Evolutionary conservation across 2,329 filamentous ascomycete species (phyloP), one percentile per base, ranked within the genome.

Genomic region (Aspergillaceae sp.): DNA sequence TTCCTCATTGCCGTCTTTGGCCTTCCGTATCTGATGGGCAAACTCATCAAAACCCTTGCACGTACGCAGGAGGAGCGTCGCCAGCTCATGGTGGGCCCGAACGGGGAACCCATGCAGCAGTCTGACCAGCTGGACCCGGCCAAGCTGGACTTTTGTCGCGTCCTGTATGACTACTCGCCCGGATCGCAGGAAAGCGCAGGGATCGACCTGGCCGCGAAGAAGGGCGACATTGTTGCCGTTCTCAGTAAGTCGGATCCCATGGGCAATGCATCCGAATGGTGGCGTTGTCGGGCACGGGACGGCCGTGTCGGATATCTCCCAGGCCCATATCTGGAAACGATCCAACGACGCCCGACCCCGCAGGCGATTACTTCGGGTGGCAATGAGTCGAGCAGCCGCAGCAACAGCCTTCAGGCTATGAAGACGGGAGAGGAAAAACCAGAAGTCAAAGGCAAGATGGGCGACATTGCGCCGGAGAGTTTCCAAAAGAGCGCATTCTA

Each of bases 1-100:
- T 98, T 98, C 74, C 74, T 96, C 50, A 75, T 94, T 38, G 91
- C 92, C 11, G 90, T 94, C 4, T 95, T 98, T 60, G 94, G 92
- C 44, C 77, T 98, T 9, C 92, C 92, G 4, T 98, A 95, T 65
- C 76, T 98, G 42, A 96, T 98, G 90, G 84, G 86, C 69, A 98
- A 96, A 72, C 80, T 95, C 56, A 97, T 98, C 65, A 83, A 82
- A 61, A 78, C 87, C 1, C 76, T 98, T 35, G 88, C 90, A 10
- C 80, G 84, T 33, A 84, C 83, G 4, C 87, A 92, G 60, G 86
- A 91, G 60, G 86, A 94, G 66, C 72, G 67, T 42, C 63, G 66
- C 41, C 72, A 75, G 48, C 73, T 76, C 50, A 71, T 79, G 50
- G 70, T 76, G 27, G 71, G 77, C 3, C 70, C 78, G 32, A 69